These are phyloP conservation scores for Nothophytophthora sp. DNA, from an alignment of 352 stramenopile species.

Conservation along the genomic window DNA sequence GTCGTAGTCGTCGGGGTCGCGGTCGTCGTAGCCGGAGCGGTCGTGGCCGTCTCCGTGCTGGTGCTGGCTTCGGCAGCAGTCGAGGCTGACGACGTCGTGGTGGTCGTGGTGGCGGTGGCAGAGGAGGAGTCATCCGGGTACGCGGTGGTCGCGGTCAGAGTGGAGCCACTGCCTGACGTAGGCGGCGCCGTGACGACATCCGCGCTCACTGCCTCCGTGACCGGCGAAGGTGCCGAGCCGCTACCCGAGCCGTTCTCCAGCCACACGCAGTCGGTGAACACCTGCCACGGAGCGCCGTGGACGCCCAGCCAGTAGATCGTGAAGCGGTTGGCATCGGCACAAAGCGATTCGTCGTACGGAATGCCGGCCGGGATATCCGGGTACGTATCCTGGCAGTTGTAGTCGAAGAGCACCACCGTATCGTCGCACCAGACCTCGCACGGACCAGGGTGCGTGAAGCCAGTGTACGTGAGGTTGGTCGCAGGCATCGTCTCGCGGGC, in stretches of 20 bases:
- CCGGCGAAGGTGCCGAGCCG: conserved; percentile 14
- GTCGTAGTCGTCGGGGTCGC: too few species aligned
- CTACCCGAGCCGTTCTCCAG: conserved; percentile 26
- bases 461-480: conserved; percentile 39
- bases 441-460: conserved; percentile 56
- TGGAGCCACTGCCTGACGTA: neutral
- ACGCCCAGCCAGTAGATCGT: conserved; percentile 61
- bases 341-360: conserved; percentile 45
- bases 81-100: too few species aligned
- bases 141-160: too few species aligned
- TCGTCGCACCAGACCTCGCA: conserved; percentile 69
- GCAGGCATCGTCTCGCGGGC: conserved; percentile 35
- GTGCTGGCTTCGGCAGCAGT: too few species aligned
- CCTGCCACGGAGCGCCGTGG: conserved; percentile 55
- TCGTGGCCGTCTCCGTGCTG: too few species aligned
- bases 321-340: conserved; percentile 41
- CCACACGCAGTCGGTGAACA: conserved; percentile 54
- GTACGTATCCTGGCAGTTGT: conserved; percentile 52
- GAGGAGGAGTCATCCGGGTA: too few species aligned
- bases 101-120: too few species aligned
- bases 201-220: too few species aligned
- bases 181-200: conserved; percentile 13
- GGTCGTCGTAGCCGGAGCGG: too few species aligned
- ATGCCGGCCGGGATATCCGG: conserved; percentile 29
- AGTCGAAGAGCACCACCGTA: conserved; percentile 46